These are phyloP conservation scores for Plasmodium sp. DNA, from an alignment of 169 alveolate genomes.

Conservation along the genomic window DNA sequence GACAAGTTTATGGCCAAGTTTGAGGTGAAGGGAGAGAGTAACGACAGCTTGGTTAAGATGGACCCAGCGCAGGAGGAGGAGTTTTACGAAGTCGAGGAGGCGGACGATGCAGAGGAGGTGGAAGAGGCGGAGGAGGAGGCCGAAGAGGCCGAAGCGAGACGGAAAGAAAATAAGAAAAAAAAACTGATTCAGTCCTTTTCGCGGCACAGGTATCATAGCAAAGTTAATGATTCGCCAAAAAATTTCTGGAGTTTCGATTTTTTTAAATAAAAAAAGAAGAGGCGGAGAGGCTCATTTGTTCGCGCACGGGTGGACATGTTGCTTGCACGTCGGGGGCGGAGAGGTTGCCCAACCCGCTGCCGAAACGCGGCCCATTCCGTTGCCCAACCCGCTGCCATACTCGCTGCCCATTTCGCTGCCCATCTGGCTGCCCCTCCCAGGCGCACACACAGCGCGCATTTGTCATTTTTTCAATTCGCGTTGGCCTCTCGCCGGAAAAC, in stretches of 20 bases:
- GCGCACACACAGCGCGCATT: neutral
- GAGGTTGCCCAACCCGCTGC: neutral
- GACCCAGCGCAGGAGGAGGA: neutral
- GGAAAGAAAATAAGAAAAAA: conserved; percentile 48
- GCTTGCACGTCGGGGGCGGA: neutral
- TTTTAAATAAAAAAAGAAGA: conserved; percentile 31
- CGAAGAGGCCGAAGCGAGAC: neutral
- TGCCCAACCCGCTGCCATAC: neutral
- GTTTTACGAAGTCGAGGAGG: neutral
- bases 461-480: neutral
- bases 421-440: neutral
- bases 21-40: neutral
- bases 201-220: conserved; percentile 69
- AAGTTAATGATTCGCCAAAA: conserved; percentile 71
- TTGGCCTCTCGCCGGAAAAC: neutral
- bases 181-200: conserved; percentile 49
- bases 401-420: neutral
- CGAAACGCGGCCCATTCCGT: too few relatives aligned
- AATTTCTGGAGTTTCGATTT: conserved; percentile 73
- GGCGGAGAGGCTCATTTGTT: neutral
- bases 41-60: neutral
- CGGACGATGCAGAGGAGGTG: neutral
- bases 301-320: neutral
- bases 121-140: neutral
- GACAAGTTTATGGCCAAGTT: neutral